Evolutionary conservation across 2,329 filamentous ascomycete species (phyloP).

Genomic region (Colletotrichum australisinense): DNA sequence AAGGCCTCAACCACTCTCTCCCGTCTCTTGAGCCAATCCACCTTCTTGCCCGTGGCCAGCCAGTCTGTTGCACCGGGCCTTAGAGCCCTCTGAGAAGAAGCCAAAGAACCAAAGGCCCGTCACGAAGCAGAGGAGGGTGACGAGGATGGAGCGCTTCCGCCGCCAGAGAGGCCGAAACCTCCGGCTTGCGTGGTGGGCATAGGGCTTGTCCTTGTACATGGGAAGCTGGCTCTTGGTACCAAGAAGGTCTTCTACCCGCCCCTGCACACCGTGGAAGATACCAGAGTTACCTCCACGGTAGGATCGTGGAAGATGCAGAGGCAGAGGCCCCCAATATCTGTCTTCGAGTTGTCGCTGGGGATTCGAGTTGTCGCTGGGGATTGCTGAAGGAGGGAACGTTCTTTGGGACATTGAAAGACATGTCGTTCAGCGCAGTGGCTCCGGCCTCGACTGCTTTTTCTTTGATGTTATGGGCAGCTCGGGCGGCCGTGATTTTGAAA

Average conservation of each 20-base stretch:
- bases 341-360: constrained; percentile 75
- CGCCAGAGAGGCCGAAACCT: constrained; percentile 70
- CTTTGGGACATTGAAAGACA: constrained; percentile 76
- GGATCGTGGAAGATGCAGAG: constrained; percentile 57
- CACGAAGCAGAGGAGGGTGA: constrained; percentile 66
- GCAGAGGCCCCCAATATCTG: constrained; percentile 72
- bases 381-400: constrained; percentile 77
- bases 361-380: constrained; percentile 72
- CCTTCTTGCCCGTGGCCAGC: constrained; percentile 50
- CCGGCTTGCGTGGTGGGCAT: constrained; percentile 71
- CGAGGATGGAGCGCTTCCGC: constrained; percentile 69
- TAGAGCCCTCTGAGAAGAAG: constrained; percentile 58
- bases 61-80: constrained; percentile 57
- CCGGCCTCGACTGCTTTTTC: constrained; percentile 62
- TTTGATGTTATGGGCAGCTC: constrained; percentile 55
- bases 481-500: constrained; percentile 60
- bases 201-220: constrained; percentile 99
- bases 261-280: constrained; percentile 66
- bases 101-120: constrained; percentile 77
- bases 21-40: constrained; percentile 82
- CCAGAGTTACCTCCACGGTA: constrained; percentile 49
- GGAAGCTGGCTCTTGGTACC: constrained; percentile 73
- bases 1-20: constrained; percentile 91
- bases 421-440: constrained; percentile 62
- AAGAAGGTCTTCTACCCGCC: constrained; percentile 74